Evolutionary conservation across 2,329 filamentous ascomycete species (phyloP), one percentile per base, ranked within the genome.

Genomic region (Pseudocercospora fijiensis): DNA sequence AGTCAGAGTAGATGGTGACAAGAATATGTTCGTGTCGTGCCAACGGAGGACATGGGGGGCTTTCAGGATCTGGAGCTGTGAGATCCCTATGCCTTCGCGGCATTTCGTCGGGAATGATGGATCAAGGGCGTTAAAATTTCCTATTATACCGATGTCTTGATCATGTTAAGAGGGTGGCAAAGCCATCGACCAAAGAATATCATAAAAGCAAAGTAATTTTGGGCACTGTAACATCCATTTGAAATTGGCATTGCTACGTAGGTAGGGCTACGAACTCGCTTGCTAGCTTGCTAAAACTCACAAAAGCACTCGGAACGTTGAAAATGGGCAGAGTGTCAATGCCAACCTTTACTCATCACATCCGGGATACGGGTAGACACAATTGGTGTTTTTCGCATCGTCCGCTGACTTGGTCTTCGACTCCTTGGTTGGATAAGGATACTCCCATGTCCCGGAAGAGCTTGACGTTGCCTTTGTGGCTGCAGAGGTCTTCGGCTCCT

Each of bases 351-450:
- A 57, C 53, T 57, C 53, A 41, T 57, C 30, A 30, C 53, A 57
- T 13, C 53, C 53, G 4, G 53, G 53, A 41, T 57, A 41, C 53
- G 53, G 53, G 13, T 57, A 57, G n/a, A 26, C 53, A 30, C 53
- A 57, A 16, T 57, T 33, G n/a, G 28, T 57, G 13, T 37, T 57
- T 28, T 37, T 37, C 28, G 53, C 28, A 41, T 37, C 18, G 30
- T 10, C 22, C 16, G 49, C 49, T 10, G 49, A 53, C 8, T 24
- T 28, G 9, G 49, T 53, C 26, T 53, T 28, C 26, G 49, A 53
- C 49, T 30, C 22, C 26, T 30, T 18, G 22, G 10, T 53, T 10
- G 49, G 49, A 18, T 53, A 53, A 53, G 49, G 49, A 28, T 53
- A 53, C 16, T 53, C 49, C 22, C 20, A 53, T 18, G 49, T 53